Base-by-base conservation (phyloP, 208 protist genomes). In the Wallacemonas collosoma region DNA sequence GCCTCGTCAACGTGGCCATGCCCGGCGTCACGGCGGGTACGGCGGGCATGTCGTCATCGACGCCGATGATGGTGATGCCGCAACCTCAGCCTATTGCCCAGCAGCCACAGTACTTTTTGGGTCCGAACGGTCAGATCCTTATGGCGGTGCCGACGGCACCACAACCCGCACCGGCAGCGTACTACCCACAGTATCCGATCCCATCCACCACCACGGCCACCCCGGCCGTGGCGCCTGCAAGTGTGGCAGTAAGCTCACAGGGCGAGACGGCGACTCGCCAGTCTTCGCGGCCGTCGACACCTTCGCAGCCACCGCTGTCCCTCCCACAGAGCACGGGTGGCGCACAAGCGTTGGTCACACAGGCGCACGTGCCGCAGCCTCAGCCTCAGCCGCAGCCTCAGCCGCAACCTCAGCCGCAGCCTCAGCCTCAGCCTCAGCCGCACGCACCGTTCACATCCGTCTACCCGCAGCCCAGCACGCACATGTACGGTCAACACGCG, bases 51-150 rank as follows among this genome's bases (percentile, higher is more conserved):
- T 38, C 39, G 44, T 73, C 70, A 15, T 63, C 62, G 2, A 64
- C 73, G 35, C 73, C 74, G 54, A 67, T 82, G 62, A 79, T 82
- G 66, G 14, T 44, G 61, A 45, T 45, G 11, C 51, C 53, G 40
- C 66, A 71, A 53, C 51, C 47, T 3, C 48, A 17, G 53, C 17
- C 63, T n/a, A 8, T 47, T n/a, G 17, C 39, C 11, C 43, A 48
- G 63, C 48, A 17, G 36, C 61, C 36, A 17, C 63, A 65, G 60
- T 65, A 65, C 60, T 6, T 65, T 14, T 4, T 65, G 12, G 60
- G 60, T 35, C 60, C 60, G 6, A 51, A 51, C 38, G 60, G 60
- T 6, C 60, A 65, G 60, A 9, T 65, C 40, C 44, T 65, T 1
- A 65, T 65, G 60, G 60, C 15, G 4, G 4, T 54, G 68, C 45